phyloP scores from a whole-genome alignment of 495 filamentous ascomycete genomes.

The Aspergillus cristatus region DNA sequence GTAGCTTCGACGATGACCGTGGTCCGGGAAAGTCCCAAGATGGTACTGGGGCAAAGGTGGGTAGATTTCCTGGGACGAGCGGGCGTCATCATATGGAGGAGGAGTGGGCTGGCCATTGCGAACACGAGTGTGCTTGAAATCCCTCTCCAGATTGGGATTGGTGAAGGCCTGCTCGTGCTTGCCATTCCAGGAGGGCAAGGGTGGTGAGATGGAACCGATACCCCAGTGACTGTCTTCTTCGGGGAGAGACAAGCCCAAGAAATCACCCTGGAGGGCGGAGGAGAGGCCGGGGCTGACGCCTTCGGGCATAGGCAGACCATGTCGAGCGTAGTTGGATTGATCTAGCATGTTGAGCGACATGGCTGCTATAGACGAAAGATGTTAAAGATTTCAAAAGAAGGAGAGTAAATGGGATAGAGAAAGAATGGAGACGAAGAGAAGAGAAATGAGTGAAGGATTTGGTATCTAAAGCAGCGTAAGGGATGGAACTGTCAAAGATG shows the following conservation, averaged over 20 bases:
- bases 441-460: too few species aligned
- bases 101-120: slow-evolving; percentile 37
- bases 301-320: not conserved
- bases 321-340: slow-evolving; percentile 4
- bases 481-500: not conserved
- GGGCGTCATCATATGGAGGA: slow-evolving; percentile 24
- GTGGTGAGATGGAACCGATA: slow-evolving; percentile 22
- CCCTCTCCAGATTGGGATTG: slow-evolving; percentile 18
- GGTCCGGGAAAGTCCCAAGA: not conserved
- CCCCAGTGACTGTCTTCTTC: slow-evolving; percentile 30
- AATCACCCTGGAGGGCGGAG: slow-evolving; percentile 16
- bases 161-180: slow-evolving; percentile 18
- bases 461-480: not conserved
- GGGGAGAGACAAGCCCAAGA: slow-evolving; percentile 19
- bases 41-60: slow-evolving; percentile 1
- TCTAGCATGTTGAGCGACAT: slow-evolving; percentile 13
- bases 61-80: slow-evolving; percentile 3
- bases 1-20: not conserved
- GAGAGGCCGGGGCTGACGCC: slow-evolving; percentile 9
- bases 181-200: slow-evolving; percentile 16
- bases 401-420: slow-evolving; percentile 6
- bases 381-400: not conserved
- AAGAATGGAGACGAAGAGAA: not conserved
- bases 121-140: slow-evolving; percentile 29
- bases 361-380: not conserved